Base-by-base conservation (phyloP, 352 stramenopile species). In the Phytophthora sp. region DNA sequence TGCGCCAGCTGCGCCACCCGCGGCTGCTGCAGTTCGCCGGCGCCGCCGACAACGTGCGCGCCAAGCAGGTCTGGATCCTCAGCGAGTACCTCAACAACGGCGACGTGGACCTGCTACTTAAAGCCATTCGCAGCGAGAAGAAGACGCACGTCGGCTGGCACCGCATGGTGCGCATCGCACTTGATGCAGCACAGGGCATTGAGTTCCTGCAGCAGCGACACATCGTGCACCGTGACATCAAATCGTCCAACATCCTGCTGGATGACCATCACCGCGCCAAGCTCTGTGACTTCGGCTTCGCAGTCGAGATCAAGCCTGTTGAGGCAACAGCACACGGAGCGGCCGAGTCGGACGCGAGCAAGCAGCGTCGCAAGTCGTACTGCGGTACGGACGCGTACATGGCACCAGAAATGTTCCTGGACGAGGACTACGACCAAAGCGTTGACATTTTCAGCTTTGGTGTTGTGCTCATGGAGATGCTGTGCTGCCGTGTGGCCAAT, bases 191-290 rank as follows among this genome's bases (percentile, higher is more conserved):
- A 0, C 75, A 88, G 45, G 97, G 95, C 56, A 93, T 99, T 52
- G 82, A 92, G 45, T 99, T 99, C 76, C 70, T 99, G 50, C 97
- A 99, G 75, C 76, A 79, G 38, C 74, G 76, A 27, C 70, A 77
- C 48, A 84, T 94, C 53, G 88, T 96, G 52, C 87, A 96, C 46
- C 78, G 87, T 11, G 87, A 96, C 60, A 92, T 96, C 63, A 96
- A 96, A 66, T 91, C 85, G n/a, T 91, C 84, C 55, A 95, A 95
- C 53, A 94, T 95, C 26, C 51, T 95, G 63, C 72, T 95, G 28
- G 87, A 94, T 54, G 77, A 85, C 10, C 48, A 87, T 13, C 78
- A 84, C 54, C 78, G 72, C 34, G 79, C 84, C 42, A 93, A 92
- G 66, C 74, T 95, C 15, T 95, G 87, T 46, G 87, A 95, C 67